Base-by-base conservation (phyloP, 495 filamentous ascomycete genomes). In the Lasiosphaeria miniovina region DNA sequence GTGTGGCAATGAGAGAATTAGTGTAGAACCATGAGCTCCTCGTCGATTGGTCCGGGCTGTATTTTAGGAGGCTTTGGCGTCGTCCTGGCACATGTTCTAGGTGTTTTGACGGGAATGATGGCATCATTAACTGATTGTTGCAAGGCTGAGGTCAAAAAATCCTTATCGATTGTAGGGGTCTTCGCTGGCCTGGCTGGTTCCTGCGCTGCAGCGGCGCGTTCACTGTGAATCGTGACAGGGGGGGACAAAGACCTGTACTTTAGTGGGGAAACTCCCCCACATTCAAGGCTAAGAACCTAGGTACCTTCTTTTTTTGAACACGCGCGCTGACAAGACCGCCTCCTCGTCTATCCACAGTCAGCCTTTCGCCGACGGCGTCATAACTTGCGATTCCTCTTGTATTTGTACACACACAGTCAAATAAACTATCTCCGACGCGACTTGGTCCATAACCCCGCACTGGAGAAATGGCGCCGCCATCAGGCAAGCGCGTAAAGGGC, bases 401-500 rank as follows among this genome's bases (percentile, higher is more conserved):
- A 24, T 24, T 24, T 24, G 24, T 24, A 24, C 24, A 24, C 24
- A 2, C 24, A 24, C 24, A 2, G 24, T 24, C 24, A 24, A 0
- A 24, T 0, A 24, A 24, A 24, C 0, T 24, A 24, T 24, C 24
- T 2, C 24, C 43, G n/a, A 7, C 49, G 24, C 49, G 31, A 15
- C 6, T 31, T 33, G 12, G n/a, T 52, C 7, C 11, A 52, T 11
- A 33, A 52, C 17, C 3, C 12, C n/a, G 31, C 12, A 15, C 33
- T 4, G 40, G 33, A 70, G 43, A 41, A 51, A 83, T 83, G 80
- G 81, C 81, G 57, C 79, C 80, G 14, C 77, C 80, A 12, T 74
- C 76, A n/a, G 77, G 77, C 17, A 83, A 83, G 60, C 82, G 82
- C 64, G 69, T 81, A 61, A 82, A 94, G 79, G 88, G 88, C 61